A percentile compares a stretch with the other conserved stretches of the same genome.
Evolutionary conservation across 192 early-diverging fungal species (phyloP).

Genomic region (Mortierella alpina): DNA sequence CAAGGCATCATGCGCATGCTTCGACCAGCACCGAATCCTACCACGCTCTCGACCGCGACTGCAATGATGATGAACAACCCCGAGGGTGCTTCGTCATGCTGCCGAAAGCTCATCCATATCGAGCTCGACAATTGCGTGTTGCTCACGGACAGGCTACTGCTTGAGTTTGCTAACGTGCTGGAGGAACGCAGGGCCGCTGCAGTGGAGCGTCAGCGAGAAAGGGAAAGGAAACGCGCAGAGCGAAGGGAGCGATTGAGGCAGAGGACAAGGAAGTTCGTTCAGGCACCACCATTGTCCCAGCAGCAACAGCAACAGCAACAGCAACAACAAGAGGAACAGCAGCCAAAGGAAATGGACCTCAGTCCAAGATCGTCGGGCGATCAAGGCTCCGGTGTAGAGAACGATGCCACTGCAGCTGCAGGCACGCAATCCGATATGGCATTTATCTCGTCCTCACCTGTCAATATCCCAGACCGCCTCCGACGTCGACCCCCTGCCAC

Average conservation of each 20-base stretch:
- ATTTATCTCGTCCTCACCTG: constrained; percentile 24
- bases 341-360: background rate
- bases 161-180: constrained; percentile 58
- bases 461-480: constrained; percentile 40
- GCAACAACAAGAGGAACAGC: background rate
- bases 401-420: background rate
- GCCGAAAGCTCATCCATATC: constrained; percentile 42
- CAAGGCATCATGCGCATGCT: constrained; percentile 44
- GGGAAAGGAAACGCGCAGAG: constrained; percentile 39
- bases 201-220: constrained; percentile 13
- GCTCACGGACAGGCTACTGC: constrained; percentile 57
- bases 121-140: constrained; percentile 59
- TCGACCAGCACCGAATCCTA: constrained; percentile 33
- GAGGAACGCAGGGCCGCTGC: constrained; percentile 35
- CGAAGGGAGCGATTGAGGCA: constrained; percentile 24
- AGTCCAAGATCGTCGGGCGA: background rate
- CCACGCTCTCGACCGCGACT: constrained; percentile 33
- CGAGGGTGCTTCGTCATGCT: constrained; percentile 21
- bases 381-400: background rate
- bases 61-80: constrained; percentile 7
- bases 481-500: constrained; percentile 12
- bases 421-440: background rate
- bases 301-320: background rate
- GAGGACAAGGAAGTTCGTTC: constrained; percentile 7
- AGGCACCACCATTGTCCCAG: background rate